A percentile compares a stretch with the other conserved stretches of the same genome.
These are phyloP conservation scores for Xylariaceae sp. DNA, from an alignment of 2,329 filamentous ascomycete genomes.

Conservation along the genomic window DNA sequence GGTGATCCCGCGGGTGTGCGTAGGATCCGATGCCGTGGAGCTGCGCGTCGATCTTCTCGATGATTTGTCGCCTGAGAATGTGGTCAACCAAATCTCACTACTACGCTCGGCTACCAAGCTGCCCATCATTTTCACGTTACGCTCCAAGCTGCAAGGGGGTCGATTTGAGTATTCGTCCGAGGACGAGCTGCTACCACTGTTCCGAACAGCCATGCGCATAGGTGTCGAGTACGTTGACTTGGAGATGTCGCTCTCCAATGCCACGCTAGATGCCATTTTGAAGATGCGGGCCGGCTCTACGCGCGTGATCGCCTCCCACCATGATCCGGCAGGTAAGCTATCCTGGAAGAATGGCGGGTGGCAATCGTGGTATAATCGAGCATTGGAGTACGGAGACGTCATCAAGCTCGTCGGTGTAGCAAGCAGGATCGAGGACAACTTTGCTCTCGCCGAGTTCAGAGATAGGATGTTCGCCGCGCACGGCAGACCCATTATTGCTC, in stretches of 20 bases:
- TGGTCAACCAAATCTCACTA: constrained; percentile 77
- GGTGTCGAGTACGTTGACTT: constrained; percentile 92
- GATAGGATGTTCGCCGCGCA: constrained; percentile 69
- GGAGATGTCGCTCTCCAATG: constrained; percentile 80
- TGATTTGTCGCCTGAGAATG: constrained; percentile 72
- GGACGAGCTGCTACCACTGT: constrained; percentile 71
- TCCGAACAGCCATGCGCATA: constrained; percentile 73
- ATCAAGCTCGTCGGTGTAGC: constrained; percentile 92
- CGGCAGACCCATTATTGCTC: constrained; percentile 80
- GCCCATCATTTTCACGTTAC: constrained; percentile 89
- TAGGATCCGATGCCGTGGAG: constrained; percentile 91
- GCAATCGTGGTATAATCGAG: constrained; percentile 86
- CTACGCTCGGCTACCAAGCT: constrained; percentile 69
- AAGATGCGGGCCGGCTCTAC: constrained; percentile 66
- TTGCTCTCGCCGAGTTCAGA: constrained; percentile 79
- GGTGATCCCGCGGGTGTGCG: constrained; percentile 67
- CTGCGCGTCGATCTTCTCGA: constrained; percentile 86
- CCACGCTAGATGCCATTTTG: constrained; percentile 67
- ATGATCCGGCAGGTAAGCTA: constrained; percentile 75
- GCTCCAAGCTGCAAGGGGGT: constrained; percentile 83
- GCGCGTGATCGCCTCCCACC: constrained; percentile 91
- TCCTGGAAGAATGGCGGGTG: constrained; percentile 94
- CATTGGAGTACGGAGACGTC: constrained; percentile 84
- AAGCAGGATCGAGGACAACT: constrained; percentile 77
- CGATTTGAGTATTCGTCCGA: constrained; percentile 76